Evolutionary conservation across 2,329 filamentous ascomycete genomes (phyloP), one percentile per base, ranked within the genome.

Genomic region (Pseudocercospora musae): DNA sequence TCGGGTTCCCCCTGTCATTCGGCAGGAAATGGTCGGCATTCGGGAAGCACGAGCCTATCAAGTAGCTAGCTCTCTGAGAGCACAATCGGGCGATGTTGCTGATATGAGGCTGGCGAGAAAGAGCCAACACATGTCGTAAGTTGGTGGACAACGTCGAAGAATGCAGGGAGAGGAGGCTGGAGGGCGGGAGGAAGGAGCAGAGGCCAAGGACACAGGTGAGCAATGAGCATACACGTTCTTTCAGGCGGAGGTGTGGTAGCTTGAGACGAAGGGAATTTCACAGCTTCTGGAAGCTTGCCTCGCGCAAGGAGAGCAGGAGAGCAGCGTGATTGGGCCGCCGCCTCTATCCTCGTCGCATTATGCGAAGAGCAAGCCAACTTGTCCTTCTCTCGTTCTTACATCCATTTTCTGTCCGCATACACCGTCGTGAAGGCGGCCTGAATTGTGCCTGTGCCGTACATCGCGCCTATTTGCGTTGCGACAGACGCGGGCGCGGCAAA

Each of bases 1-100:
- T 54, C 52, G 52, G 52, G 29, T 20, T 37, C 29, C 18, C 52
- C 52, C 31, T 33, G 52, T 40, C 52, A 13, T 25, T 54, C 52
- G 52, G 52, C 33, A 37, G 52, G 52, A 37, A 29, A 54, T 54
- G 52, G 52, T 54, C 52, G 52, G 52, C 31, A 54, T 13, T 37
- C 52, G 52, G 52, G 52, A 15, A 54, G 49, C n/a, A 54, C 52
- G 52, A 54, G 52, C 52, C 52, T 54, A 54, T 54, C 52, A 54
- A 54, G 23, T n/a, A 37, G n/a, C 29, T n/a, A 37, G n/a, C 29
- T 37, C 52, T 29, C 29, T 20, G n/a, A n/a, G 21, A 18, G 3
- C 25, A 27, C 48, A 23, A 52, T 52, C 48, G 48, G 18, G 21
- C 48, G 48, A 52, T 52, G 48, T 52, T 33, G 52, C 52, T 54